Evolutionary conservation across 495 filamentous ascomycete genomes (phyloP), one percentile per base, ranked within the genome.

Genomic region (Penicillium desertorum): DNA sequence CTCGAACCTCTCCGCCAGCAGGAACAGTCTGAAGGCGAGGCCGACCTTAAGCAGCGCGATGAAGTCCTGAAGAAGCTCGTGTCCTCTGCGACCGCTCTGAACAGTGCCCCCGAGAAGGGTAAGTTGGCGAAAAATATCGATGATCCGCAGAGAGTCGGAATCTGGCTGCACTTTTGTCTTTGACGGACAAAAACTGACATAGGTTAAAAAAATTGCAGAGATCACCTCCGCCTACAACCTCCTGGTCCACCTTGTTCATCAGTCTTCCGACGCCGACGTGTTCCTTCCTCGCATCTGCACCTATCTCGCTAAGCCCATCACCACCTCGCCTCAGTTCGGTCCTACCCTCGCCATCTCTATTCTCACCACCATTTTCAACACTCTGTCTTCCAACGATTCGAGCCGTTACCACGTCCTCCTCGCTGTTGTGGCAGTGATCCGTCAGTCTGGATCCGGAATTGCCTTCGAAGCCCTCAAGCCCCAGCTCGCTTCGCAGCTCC

Each of bases 361-460:
- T 54, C 85, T 99, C 59, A 91, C 90, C 67, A 96, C 92, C 56
- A 83, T 99, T 73, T 99, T 97, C 88, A 99, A 99, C 79, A 89
- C 95, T 50, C 85, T 98, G 52, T 79, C 84, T 44, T 68, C 83
- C 43, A 76, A 81, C 58, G 88, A 91, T 69, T 87, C 88, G 10
- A 81, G 87, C 64, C 87, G 93, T 30, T 97, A 88, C 80, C 86
- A 96, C 63, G 89, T 98, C 59, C 86, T 98, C 66, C 77, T 91
- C 73, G 84, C 90, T 62, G 89, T 96, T 60, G 68, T 96, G 27
- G 82, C 84, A 59, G 86, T 96, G 56, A 84, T 97, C 71, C 86
- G 89, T 62, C 74, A 81, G 51, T 77, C 86, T 62, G 82, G 82
- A 56, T 81, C 85, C 61, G 76, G 83, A 62, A 79, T 82, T 59